Evolutionary conservation across 1,284 basidiomycete genomes (phyloP), one percentile per base, ranked within the genome.

Genomic region (Cryptococcus amylolentus): DNA sequence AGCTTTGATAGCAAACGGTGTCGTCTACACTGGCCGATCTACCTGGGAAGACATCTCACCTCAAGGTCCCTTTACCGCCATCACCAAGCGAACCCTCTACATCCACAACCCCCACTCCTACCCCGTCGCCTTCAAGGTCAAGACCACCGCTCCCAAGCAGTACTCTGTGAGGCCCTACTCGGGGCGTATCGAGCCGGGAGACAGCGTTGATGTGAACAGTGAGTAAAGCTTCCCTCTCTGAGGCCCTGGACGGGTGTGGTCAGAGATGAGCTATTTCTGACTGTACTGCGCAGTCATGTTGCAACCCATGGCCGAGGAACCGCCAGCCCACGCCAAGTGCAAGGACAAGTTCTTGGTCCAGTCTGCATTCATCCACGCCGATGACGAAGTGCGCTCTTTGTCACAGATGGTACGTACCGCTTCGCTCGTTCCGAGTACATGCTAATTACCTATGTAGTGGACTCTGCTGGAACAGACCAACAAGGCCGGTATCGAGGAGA

Each of bases 261-360:
- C 7, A 10, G 41, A 35, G 31, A 6, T 35, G 31, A 35, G 10
- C 6, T 2, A 35, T 35, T 8, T 35, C 41, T 44, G 42, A 44
- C 42, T 44, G 18, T 6, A 20, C 42, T 10, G 23, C 26, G 20
- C 69, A 96, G 96, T 99, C 54, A 89, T 98, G 81, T 83, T 98
- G 40, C 96, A 98, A 77, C 88, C 95, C 16, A 89, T 99, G 84
- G 91, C 88, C 77, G 89, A 94, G 67, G 95, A 98, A 69, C 95
- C 96, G 1, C 88, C 94, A 31, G 78, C 88, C 62, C 87, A 87
- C 59, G 81, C 86, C 49, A 98, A 98, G 81, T 99, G 96, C 87
- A 95, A 96, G 77, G 96, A 99, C 86, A 99, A 99, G 82, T 99
- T 99, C 80, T 83, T 99, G 55, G 93, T 99, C 50, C 96, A 98